phyloP scores from a whole-genome alignment of 345 rosid genomes.

The Camelina neglecta region DNA sequence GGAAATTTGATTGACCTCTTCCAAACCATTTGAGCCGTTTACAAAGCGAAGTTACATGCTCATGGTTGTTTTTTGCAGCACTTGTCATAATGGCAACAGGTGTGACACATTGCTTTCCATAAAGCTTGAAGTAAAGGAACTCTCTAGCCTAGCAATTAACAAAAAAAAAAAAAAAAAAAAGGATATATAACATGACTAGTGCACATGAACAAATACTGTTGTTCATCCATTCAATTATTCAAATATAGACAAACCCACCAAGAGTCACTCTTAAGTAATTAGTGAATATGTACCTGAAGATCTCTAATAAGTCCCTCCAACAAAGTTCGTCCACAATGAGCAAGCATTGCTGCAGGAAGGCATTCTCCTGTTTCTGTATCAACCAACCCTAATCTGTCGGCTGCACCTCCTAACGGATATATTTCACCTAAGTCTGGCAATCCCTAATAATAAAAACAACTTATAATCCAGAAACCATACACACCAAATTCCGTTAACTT shows the following conservation, averaged over 20 bases:
- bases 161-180: background rate
- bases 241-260: constrained; percentile 27
- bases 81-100: constrained; percentile 98
- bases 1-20: constrained; percentile 84
- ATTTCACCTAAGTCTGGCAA: constrained; percentile 94
- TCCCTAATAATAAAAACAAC: constrained; percentile 71
- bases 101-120: constrained; percentile 83
- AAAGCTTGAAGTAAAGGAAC: constrained; percentile 82
- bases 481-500: background rate
- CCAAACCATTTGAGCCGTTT: constrained; percentile 85
- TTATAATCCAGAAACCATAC: constrained; percentile 49
- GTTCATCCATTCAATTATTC: background rate
- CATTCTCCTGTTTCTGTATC: constrained; percentile 87
- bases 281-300: constrained; percentile 70
- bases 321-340: constrained; percentile 87
- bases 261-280: constrained; percentile 10
- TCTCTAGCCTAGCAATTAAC: constrained; percentile 74
- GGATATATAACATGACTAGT: constrained; percentile 11
- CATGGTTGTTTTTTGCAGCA: constrained; percentile 90
- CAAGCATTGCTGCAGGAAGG: constrained; percentile 97
- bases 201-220: constrained; percentile 4
- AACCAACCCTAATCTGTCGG: constrained; percentile 86
- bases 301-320: constrained; percentile 95
- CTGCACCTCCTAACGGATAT: constrained; percentile 92
- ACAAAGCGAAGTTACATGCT: constrained; percentile 76